phyloP scores from a whole-genome alignment of 768 basidiomycete species.

The Symmetrospora coprosmae region DNA sequence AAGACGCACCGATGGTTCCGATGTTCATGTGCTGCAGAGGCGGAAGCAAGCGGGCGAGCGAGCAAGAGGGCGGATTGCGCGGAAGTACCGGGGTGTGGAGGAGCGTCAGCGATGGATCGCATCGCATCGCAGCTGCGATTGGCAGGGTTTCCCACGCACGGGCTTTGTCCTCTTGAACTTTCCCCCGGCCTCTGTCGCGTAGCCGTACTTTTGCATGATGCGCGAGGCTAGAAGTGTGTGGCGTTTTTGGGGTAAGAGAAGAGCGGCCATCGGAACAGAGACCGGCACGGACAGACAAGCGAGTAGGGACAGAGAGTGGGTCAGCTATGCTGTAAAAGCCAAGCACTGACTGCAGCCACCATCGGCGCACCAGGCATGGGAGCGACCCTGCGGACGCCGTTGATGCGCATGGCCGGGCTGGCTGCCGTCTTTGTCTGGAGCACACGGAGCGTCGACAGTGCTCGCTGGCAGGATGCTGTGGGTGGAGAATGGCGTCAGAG shows the following conservation, averaged over 20 bases:
- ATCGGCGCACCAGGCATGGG: background rate
- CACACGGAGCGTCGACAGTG: constrained; percentile 4
- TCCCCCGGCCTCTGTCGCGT: constrained; percentile 31
- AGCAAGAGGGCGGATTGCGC: too few relatives aligned
- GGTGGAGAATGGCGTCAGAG: too few relatives aligned
- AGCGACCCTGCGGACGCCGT: constrained; percentile 6
- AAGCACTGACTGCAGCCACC: background rate
- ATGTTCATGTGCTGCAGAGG: constrained; percentile 73
- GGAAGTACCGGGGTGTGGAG: too few relatives aligned
- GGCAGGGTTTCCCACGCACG: background rate
- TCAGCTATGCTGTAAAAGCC: too few relatives aligned
- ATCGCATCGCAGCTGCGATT: background rate
- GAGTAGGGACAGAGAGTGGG: too few relatives aligned
- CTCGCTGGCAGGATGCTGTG: background rate
- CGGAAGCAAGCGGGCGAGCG: too few relatives aligned
- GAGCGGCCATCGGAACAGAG: background rate
- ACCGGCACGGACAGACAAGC: too few relatives aligned
- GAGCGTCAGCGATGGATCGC: background rate
- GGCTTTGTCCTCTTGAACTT: constrained; percentile 32
- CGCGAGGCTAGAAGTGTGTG: background rate
- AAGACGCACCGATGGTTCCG: constrained; percentile 60
- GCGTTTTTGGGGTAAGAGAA: background rate
- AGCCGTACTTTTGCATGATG: too few relatives aligned
- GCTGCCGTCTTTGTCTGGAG: background rate
- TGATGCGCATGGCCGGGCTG: constrained; percentile 7